Conservation (phyloP, 352 stramenopile genomes). For the Phytophthora multivora region DNA sequence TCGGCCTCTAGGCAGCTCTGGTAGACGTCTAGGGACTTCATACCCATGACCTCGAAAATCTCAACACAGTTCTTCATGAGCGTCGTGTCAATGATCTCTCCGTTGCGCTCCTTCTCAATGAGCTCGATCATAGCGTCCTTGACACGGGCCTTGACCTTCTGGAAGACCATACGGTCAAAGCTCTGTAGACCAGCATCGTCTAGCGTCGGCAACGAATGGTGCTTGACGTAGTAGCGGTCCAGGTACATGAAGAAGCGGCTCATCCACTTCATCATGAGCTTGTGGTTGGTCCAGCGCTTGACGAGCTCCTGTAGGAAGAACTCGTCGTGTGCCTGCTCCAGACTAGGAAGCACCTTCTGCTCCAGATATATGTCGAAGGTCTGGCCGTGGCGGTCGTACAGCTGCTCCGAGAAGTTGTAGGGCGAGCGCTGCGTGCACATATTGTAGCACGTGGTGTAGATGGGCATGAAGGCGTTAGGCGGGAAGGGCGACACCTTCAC, state of each 20-base stretch:
- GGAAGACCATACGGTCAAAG: constrained; percentile 85
- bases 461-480: constrained; percentile 87
- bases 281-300: constrained; percentile 98
- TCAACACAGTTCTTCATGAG: constrained; percentile 97
- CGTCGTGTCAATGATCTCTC: constrained; percentile 97
- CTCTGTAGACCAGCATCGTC: constrained; percentile 89
- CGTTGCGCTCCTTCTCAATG: constrained; percentile 98
- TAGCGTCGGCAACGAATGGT: constrained; percentile 97
- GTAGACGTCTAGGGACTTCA: constrained; percentile 97
- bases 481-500: constrained; percentile 83
- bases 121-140: constrained; percentile 94
- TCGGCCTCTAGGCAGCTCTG: constrained; percentile 94
- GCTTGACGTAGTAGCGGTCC: constrained; percentile 97
- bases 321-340: constrained; percentile 91
- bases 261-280: constrained; percentile 99
- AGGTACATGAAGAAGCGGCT: constrained; percentile 99
- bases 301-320: constrained; percentile 98
- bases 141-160: constrained; percentile 83
- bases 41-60: constrained; percentile 98
- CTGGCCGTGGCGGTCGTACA: constrained; percentile 97
- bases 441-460: constrained; percentile 97
- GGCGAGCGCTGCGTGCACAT: constrained; percentile 99
- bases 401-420: constrained; percentile 99
- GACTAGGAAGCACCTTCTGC: constrained; percentile 88
- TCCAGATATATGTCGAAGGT: constrained; percentile 90